Base-by-base conservation (phyloP, 371 early-diverging fungal species). In the Funneliformis caledonium region DNA sequence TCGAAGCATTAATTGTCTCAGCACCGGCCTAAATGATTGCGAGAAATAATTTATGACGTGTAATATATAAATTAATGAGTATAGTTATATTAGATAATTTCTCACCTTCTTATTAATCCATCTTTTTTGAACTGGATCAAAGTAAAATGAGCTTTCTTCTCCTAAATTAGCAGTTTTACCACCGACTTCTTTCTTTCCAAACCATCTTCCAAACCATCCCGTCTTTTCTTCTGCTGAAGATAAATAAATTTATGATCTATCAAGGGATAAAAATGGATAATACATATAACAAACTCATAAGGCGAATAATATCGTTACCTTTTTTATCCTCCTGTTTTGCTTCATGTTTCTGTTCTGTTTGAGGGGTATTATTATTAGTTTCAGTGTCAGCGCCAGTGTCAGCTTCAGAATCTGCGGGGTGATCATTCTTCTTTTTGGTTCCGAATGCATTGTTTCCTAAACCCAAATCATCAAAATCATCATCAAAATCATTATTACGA, bases 81-180 rank as follows among this genome's bases (percentile, higher is more conserved):
- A 31, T 37, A 37, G 37, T 37, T 37, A 31, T 26, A 62, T 64
- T 64, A 26, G 33, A 31, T 64, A 42, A 6, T 16, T 60, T 61
- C 9, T 42, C 60, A 79, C 80, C 69, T 79, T 79, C 47, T 88
- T 89, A 81, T 89, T 89, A 56, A 91, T 86, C 91, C 91, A 91
- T 42, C 89, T 85, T 64, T 88, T 86, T 73, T 88, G 88, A 45
- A 88, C 89, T 16, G 90, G 90, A 67, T 94, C 94, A 83, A 88
- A 94, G 78, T 92, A 91, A 81, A 94, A 94, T 12, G 86, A 78
- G 59, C 84, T 91, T 80, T 91, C 86, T 82, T 92, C 92, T 52
- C 93, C 93, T 52, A 94, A 83, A 72, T 94, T 92, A 14, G 94
- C 94, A 81, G 85, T 86, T 62, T 88, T 86, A 11, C 86, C 83